Base-by-base conservation (phyloP, 768 basidiomycete genomes). In the Phlebiopsis flavidoalba region DNA sequence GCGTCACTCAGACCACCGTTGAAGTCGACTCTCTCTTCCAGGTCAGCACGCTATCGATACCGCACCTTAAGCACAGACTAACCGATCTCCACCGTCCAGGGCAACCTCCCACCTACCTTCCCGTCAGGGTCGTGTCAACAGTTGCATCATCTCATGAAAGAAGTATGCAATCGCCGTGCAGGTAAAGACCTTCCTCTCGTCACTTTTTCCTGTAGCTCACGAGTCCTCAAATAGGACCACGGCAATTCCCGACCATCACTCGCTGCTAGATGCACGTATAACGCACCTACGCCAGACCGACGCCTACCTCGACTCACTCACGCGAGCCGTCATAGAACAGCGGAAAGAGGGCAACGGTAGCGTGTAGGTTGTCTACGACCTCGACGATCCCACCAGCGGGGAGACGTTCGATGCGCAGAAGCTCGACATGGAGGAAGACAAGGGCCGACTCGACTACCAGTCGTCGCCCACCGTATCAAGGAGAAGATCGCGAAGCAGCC, bases 201-300 rank as follows among this genome's bases (percentile, higher is more conserved):
- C n/a, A n/a, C n/a, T n/a, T n/a, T n/a, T n/a, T n/a, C n/a, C n/a
- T n/a, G n/a, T n/a, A n/a, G n/a, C n/a, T n/a, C n/a, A n/a, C n/a
- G n/a, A n/a, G n/a, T n/a, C n/a, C n/a, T n/a, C n/a, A n/a, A n/a
- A n/a, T n/a, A n/a, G n/a, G n/a, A n/a, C n/a, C n/a, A n/a, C n/a
- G n/a, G n/a, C n/a, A n/a, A n/a, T n/a, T n/a, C n/a, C n/a, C n/a
- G n/a, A n/a, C n/a, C n/a, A n/a, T n/a, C n/a, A n/a, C n/a, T n/a
- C n/a, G n/a, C 95, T n/a, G 96, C 96, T 60, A 99, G 97, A 99
- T 69, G 97, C 96, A 11, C 90, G 97, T 74, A 98, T 99, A 75
- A 97, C 95, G 0, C 97, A 98, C 75, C 79, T 99, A 59, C 81
- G 89, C 49, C 96, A 98, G 76, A 99, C 97, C 8, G 96, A 99